Conservation (phyloP, 2,329 filamentous ascomycete genomes). For the Corynespora cassiicola region DNA sequence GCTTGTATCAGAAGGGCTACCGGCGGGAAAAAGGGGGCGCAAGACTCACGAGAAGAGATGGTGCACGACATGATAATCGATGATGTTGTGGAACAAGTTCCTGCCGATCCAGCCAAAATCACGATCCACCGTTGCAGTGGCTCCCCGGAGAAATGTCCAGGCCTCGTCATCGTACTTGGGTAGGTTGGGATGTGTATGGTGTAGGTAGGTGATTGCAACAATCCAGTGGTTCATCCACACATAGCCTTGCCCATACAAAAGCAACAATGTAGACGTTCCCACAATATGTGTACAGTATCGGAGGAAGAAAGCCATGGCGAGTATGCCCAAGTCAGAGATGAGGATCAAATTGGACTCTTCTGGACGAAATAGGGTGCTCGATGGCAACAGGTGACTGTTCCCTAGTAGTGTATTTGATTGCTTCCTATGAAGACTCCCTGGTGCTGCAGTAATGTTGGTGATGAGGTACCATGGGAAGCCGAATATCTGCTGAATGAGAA, state of each 20-base stretch:
- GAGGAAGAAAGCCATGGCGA: conserved; percentile 60
- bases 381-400: conserved; percentile 65
- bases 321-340: conserved; percentile 67
- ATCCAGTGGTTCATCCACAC: conserved; percentile 76
- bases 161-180: conserved; percentile 65
- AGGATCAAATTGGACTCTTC: conserved; percentile 64
- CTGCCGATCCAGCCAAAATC: conserved; percentile 69
- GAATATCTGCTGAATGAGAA: conserved; percentile 67
- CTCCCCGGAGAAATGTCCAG: conserved; percentile 70
- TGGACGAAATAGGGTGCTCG: conserved; percentile 65
- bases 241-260: conserved; percentile 70
- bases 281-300: conserved; percentile 60
- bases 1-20: conserved; percentile 8
- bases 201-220: conserved; percentile 77
- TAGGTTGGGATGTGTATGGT: conserved; percentile 69
- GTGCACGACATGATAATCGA: conserved; percentile 69
- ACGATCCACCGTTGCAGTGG: conserved; percentile 68
- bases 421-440: conserved; percentile 12
- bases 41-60: conserved; percentile 62
- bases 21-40: background rate
- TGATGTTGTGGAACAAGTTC: conserved; percentile 72
- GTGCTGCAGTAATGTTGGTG: conserved; percentile 53
- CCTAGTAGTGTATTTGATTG: conserved; percentile 1
- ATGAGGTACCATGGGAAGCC: conserved; percentile 69
- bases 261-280: conserved; percentile 63